phyloP scores from a whole-genome alignment of 2,329 filamentous ascomycete genomes.

The Pseudogymnoascus sp. region DNA sequence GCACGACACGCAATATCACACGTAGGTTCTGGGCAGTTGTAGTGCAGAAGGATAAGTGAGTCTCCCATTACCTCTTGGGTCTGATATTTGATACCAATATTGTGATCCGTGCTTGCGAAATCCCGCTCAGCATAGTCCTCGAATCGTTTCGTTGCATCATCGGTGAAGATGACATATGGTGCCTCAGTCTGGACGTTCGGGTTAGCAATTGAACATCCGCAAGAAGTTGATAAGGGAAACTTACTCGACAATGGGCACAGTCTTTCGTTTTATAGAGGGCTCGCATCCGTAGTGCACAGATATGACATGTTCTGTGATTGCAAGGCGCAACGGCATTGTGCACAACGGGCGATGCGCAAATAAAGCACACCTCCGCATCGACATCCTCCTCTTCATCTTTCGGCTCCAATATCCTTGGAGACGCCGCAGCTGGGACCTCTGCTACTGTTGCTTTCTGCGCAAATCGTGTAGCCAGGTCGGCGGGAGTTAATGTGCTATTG shows the following conservation, averaged over 20 bases:
- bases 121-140: slow-evolving; percentile 73
- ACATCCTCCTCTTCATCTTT: slow-evolving; percentile 37
- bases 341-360: slow-evolving; percentile 84
- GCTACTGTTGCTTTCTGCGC: background rate
- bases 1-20: slow-evolving; percentile 82
- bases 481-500: slow-evolving; percentile 16
- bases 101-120: slow-evolving; percentile 72
- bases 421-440: slow-evolving; percentile 15
- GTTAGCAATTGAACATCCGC: slow-evolving; percentile 17
- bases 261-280: slow-evolving; percentile 94
- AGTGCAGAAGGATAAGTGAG: slow-evolving; percentile 77
- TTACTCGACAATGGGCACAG: slow-evolving; percentile 88
- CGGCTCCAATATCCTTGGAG: slow-evolving; percentile 14
- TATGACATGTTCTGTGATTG: slow-evolving; percentile 95
- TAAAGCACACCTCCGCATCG: slow-evolving; percentile 88
- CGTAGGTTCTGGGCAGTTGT: slow-evolving; percentile 83
- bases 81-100: slow-evolving; percentile 87
- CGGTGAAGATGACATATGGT: slow-evolving; percentile 84
- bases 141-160: slow-evolving; percentile 72
- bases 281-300: slow-evolving; percentile 83
- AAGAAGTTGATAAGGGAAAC: slow-evolving; percentile 30
- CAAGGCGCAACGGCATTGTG: slow-evolving; percentile 88
- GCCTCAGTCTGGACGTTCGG: slow-evolving; percentile 50
- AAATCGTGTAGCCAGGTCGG: slow-evolving; percentile 17
- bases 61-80: slow-evolving; percentile 86